Percentiles rank a stretch among this genome's conserved stretches.
Evolutionary conservation across 371 early-diverging fungal genomes (phyloP).

Genomic region (Apophysomyces variabilis): DNA sequence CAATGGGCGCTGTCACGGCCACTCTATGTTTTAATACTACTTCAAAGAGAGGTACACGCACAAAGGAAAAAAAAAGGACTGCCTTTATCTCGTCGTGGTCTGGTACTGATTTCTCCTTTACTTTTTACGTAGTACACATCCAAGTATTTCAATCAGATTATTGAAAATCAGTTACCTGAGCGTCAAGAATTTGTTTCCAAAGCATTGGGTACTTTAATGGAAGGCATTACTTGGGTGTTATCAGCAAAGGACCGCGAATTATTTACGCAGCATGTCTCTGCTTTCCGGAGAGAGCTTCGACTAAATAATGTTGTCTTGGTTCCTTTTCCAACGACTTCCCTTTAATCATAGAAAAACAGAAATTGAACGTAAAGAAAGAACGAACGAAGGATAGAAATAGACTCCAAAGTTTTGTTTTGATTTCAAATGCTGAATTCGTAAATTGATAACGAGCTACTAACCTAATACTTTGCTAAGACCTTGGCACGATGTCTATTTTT

Average conservation of each 20-base stretch:
- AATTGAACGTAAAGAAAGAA: too few species aligned
- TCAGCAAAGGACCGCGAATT: conserved; percentile 68
- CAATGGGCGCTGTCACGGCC: conserved; percentile 87
- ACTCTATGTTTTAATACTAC: conserved; percentile 73
- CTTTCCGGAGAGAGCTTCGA: conserved; percentile 66
- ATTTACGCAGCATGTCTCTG: conserved; percentile 73
- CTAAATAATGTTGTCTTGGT: neutral
- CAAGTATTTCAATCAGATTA: conserved; percentile 67
- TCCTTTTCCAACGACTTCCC: neutral
- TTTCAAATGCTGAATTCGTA: too few species aligned
- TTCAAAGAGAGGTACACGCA: conserved; percentile 67
- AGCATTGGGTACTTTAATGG: conserved; percentile 63
- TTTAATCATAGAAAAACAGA: neutral
- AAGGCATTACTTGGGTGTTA: conserved; percentile 67
- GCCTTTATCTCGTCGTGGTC: neutral
- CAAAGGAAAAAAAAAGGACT: neutral
- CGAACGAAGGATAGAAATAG: too few species aligned
- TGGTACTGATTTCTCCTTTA: neutral
- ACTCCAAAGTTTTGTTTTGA: too few species aligned
- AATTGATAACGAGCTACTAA: too few species aligned
- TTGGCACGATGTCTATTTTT: too few species aligned
- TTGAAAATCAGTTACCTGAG: conserved; percentile 72
- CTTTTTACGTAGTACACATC: conserved; percentile 56
- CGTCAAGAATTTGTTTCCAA: conserved; percentile 67
- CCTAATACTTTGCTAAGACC: too few species aligned